A percentile compares a stretch with the other conserved stretches of the same genome.
Conservation (phyloP, 768 basidiomycete species). For the Hygrocybe coccinea region DNA sequence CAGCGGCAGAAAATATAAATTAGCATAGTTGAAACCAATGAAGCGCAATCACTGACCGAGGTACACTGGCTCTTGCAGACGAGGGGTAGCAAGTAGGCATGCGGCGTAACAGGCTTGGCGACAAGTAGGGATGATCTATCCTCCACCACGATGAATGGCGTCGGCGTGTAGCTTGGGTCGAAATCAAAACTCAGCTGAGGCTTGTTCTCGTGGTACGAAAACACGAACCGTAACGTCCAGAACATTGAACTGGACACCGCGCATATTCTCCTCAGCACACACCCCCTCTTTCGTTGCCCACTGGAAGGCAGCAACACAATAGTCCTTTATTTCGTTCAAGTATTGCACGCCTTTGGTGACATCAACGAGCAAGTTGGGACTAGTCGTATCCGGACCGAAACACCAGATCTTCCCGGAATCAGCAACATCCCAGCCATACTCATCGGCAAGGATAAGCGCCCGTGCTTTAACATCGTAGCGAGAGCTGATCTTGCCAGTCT, state of each 20-base stretch:
- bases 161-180: slow-evolving; percentile 96
- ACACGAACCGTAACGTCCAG: slow-evolving; percentile 89
- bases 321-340: slow-evolving; percentile 99
- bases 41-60: slow-evolving; percentile 49
- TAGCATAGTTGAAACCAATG: slow-evolving; percentile 15
- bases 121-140: slow-evolving; percentile 95
- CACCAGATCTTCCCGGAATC: slow-evolving; percentile 99
- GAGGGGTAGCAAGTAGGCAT: slow-evolving; percentile 83
- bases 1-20: too few species aligned
- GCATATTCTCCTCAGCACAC: slow-evolving; percentile 96
- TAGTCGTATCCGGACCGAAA: slow-evolving; percentile 98
- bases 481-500: slow-evolving; percentile 73
- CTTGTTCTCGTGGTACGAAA: background rate
- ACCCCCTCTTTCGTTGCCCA: slow-evolving; percentile 99
- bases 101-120: slow-evolving; percentile 96
- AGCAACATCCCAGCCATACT: slow-evolving; percentile 97
- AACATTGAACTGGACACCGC: slow-evolving; percentile 94
- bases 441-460: slow-evolving; percentile 93
- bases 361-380: slow-evolving; percentile 95
- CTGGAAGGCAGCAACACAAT: slow-evolving; percentile 97
- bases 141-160: slow-evolving; percentile 99
- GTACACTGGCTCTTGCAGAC: slow-evolving; percentile 95
- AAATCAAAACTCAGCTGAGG: background rate
- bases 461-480: slow-evolving; percentile 98
- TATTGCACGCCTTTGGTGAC: slow-evolving; percentile 99